Evolutionary conservation across 129 eudicot genomes (phyloP).

Genomic region (Pittosporum tobira): DNA sequence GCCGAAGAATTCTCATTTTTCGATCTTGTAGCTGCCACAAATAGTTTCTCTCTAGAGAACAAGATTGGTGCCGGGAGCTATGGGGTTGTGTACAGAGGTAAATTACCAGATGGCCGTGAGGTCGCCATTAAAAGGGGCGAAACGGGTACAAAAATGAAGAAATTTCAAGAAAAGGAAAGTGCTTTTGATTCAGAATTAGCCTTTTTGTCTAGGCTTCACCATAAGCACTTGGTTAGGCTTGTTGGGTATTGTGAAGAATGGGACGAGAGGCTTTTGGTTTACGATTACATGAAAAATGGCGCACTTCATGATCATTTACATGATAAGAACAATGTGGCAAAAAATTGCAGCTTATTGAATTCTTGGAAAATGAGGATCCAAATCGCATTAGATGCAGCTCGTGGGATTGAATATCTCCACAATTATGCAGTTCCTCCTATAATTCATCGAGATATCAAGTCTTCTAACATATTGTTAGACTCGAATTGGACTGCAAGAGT

Average conservation of each 20-base stretch:
- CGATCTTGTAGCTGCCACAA: conserved; percentile 64
- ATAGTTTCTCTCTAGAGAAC: conserved; percentile 59
- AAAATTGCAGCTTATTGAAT: conserved; percentile 43
- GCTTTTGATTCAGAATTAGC: conserved; percentile 95
- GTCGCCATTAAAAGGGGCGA: conserved; percentile 94
- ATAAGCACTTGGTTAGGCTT: conserved; percentile 83
- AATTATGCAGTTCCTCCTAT: conserved; percentile 94
- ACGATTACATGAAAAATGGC: conserved; percentile 92
- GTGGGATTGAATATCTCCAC: conserved; percentile 93
- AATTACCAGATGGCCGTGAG: conserved; percentile 76
- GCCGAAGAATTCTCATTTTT: conserved; percentile 78
- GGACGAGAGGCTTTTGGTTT: conserved; percentile 81
- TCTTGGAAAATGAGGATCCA: conserved; percentile 93
- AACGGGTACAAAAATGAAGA: conserved; percentile 46
- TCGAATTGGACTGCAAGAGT: conserved; percentile 84
- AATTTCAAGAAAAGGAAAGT: conserved; percentile 85
- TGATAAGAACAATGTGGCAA: conserved; percentile 51
- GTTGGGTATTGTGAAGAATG: conserved; percentile 92
- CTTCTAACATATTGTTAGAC: conserved; percentile 84
- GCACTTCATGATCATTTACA: conserved; percentile 92
- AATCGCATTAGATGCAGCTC: conserved; percentile 79
- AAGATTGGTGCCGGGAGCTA: conserved; percentile 93
- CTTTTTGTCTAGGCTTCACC: conserved; percentile 85
- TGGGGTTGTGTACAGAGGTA: conserved; percentile 90
- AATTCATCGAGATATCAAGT: conserved; percentile 90